phyloP scores from a whole-genome alignment of 495 filamentous ascomycete species.

The Penicillium coffeae region DNA sequence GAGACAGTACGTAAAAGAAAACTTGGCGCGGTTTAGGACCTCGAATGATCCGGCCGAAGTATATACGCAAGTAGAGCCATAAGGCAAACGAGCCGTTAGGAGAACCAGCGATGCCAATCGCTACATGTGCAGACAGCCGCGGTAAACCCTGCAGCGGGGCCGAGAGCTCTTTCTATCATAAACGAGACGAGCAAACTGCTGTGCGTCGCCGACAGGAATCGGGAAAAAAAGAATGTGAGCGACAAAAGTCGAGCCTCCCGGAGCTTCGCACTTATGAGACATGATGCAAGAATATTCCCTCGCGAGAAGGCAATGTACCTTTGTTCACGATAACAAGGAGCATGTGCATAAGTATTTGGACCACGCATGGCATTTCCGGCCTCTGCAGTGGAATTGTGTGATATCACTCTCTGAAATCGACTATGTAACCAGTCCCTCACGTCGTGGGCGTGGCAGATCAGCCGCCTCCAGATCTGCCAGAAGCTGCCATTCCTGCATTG shows the following conservation, averaged over 20 bases:
- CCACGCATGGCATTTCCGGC: background rate
- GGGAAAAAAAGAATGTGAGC: no score
- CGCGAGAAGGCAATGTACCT: no score
- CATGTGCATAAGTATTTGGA: no score
- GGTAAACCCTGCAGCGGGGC: background rate
- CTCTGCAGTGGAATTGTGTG: background rate
- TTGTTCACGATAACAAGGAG: no score
- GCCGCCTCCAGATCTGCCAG: background rate
- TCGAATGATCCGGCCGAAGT: background rate
- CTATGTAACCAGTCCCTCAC: conserved; percentile 10
- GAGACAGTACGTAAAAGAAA: background rate
- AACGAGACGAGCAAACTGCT: background rate
- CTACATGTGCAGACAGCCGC: background rate
- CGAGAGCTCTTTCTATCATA: background rate
- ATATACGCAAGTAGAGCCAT: background rate
- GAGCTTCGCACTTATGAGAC: no score
- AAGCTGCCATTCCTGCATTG: conserved; percentile 8
- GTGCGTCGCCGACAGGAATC: no score
- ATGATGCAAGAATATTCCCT: no score
- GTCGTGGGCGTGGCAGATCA: conserved; percentile 1
- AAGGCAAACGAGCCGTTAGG: background rate
- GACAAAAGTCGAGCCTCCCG: no score
- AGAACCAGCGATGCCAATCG: background rate
- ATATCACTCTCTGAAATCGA: conserved; percentile 6
- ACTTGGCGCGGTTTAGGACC: background rate